A percentile compares a stretch with the other conserved stretches of the same genome.
phyloP scores from a whole-genome alignment of 441 rosid species.

The Adansonia rubrostipa region DNA sequence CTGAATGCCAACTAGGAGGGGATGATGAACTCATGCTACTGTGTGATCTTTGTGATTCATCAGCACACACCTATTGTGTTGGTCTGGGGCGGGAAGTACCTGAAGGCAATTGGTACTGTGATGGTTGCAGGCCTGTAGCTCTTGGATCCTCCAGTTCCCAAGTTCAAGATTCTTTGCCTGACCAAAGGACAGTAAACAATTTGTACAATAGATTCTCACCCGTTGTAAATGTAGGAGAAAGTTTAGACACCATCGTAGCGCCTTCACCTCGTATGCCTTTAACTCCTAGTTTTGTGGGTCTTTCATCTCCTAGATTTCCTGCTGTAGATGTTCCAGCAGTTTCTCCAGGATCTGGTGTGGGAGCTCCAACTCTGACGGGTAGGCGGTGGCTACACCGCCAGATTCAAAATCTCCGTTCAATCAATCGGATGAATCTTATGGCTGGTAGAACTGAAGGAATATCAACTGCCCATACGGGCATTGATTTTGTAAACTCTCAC shows the following conservation, averaged over 20 bases:
- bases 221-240: conserved; percentile 46
- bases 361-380: conserved; percentile 75
- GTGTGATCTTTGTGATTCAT: conserved; percentile 96
- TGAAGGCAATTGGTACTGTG: conserved; percentile 98
- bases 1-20: conserved; percentile 93
- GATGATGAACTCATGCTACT: conserved; percentile 97
- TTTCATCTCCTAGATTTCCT: conserved; percentile 73
- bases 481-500: conserved; percentile 45
- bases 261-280: conserved; percentile 61
- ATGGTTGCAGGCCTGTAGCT: conserved; percentile 89
- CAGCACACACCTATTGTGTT: conserved; percentile 96
- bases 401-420: conserved; percentile 70
- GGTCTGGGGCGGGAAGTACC: conserved; percentile 97
- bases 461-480: conserved; percentile 46
- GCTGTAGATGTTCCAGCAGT: conserved; percentile 51
- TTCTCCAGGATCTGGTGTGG: conserved; percentile 69
- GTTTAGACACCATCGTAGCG: conserved; percentile 49
- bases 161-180: conserved; percentile 51
- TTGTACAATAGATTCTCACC: conserved; percentile 54
- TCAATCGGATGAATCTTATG: conserved; percentile 53
- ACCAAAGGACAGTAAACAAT: conserved; percentile 54
- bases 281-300: conserved; percentile 50
- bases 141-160: conserved; percentile 76
- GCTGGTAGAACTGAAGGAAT: conserved; percentile 51
- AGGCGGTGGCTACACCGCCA: conserved; percentile 87